These are phyloP conservation scores for Talaromyces trachyspermus DNA, from an alignment of 495 filamentous ascomycete species.

Conservation along the genomic window DNA sequence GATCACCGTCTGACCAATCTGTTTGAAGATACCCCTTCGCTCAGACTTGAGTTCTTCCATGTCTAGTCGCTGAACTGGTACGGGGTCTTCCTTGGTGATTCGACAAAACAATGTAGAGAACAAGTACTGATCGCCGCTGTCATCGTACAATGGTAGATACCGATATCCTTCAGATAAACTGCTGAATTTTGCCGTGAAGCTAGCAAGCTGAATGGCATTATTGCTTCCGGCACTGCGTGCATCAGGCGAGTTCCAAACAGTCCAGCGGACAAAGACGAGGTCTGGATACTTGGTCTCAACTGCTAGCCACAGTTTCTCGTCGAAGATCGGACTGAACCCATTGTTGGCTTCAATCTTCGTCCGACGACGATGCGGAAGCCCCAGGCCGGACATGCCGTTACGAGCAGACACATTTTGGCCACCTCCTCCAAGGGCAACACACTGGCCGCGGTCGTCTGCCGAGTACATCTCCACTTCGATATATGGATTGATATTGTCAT, in stretches of 20 bases:
- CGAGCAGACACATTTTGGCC: conserved; percentile 64
- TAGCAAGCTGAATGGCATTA: conserved; percentile 61
- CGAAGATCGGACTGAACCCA: conserved; percentile 85
- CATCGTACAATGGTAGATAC: conserved; percentile 86
- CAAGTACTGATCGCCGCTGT: conserved; percentile 80
- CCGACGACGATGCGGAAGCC: conserved; percentile 66
- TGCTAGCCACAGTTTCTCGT: conserved; percentile 64
- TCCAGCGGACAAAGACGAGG: conserved; percentile 88
- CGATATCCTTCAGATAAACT: conserved; percentile 92
- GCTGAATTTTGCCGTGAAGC: conserved; percentile 85
- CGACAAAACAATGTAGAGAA: conserved; percentile 92
- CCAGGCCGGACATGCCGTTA: conserved; percentile 62
- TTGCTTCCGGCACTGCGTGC: conserved; percentile 57
- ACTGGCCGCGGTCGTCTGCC: conserved; percentile 78
- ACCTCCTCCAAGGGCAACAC: conserved; percentile 54
- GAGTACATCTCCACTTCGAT: conserved; percentile 91
- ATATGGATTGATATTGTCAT: conserved; percentile 80
- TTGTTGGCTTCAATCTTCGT: conserved; percentile 76
- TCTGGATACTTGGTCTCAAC: conserved; percentile 87
- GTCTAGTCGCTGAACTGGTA: conserved; percentile 40
- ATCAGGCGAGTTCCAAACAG: conserved; percentile 74
- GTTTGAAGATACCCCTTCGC: conserved; percentile 40
- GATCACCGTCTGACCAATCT: conserved; percentile 44
- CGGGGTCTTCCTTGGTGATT: conserved; percentile 58
- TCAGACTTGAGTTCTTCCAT: conserved; percentile 44